Base-by-base conservation (phyloP, 805 yeast genomes). In the Metschnikowia proteae region DNA sequence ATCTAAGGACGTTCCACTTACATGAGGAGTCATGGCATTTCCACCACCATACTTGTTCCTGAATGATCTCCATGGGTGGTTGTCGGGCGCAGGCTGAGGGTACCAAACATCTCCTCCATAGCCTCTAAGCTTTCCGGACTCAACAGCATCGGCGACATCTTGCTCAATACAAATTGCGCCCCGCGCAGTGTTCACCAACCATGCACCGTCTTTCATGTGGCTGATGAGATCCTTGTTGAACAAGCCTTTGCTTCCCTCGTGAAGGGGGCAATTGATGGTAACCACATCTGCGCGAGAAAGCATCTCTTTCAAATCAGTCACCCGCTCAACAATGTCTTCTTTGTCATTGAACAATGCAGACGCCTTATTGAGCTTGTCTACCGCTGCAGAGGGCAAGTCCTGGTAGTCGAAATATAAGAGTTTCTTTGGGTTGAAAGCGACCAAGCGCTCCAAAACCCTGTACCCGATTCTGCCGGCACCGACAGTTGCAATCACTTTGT, bases 41-140 rank as follows among this genome's bases (percentile, higher is more conserved):
- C 92, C 92, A 33, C 80, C 86, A 11, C 58, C 58, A 56, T 74
- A 78, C 60, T 78, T 71, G 78, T 84, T 84, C 43, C 70, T 62
- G 82, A 85, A 78, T 8, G 73, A 47, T 74, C 89, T 76, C 94
- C 94, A 86, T 56, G 90, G 90, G 62, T 85, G 90, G 64, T 76
- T 76, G 47, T 72, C 70, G 54, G 90, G 89, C 27, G 92, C 87
- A 38, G 95, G 95, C 67, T 86, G 95, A n/a, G 84, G 84, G 72
- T 61, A 78, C 89, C 92, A 86, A 45, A 86, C 94, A 66, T 86
- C 94, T 58, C 92, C 94, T 60, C 91, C 94, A 63, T 86, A 86
- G 45, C 91, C 92, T 59, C 84, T 74, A 43, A 86, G 64, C 58
- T 83, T 83, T 43, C 94, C 94, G 34, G 80, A 68, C 47, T 73